These are phyloP conservation scores for Coemansia guatemalensis DNA, from an alignment of 192 early-diverging fungal genomes.

Conservation along the genomic window DNA sequence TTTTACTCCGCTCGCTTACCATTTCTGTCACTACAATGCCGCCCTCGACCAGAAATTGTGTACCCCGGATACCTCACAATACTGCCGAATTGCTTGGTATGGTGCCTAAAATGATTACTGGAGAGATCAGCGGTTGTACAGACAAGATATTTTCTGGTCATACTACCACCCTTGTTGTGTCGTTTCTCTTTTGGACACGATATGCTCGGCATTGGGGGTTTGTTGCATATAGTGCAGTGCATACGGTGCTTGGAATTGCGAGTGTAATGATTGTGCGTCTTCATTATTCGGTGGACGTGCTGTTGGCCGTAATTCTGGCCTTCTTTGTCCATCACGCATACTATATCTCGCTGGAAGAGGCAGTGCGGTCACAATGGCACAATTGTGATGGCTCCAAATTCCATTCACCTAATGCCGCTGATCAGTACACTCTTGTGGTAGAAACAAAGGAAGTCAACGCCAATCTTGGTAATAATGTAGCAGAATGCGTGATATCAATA, in stretches of 20 bases:
- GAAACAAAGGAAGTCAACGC: too few relatives aligned
- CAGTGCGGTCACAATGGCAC: conserved; percentile 14
- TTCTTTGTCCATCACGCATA: conserved; percentile 59
- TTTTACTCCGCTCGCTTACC: conserved; percentile 56
- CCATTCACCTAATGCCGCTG: too few relatives aligned
- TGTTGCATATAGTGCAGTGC: conserved; percentile 41
- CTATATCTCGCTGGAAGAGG: conserved; percentile 44
- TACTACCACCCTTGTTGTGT: conserved; percentile 52
- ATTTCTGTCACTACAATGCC: conserved; percentile 61
- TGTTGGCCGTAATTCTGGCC: conserved; percentile 57
- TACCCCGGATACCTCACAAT: conserved; percentile 13
- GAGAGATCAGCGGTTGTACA: conserved; percentile 52
- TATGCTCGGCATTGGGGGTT: conserved; percentile 53
- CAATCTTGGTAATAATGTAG: too few relatives aligned
- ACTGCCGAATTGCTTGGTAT: conserved; percentile 10
- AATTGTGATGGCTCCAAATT: neutral
- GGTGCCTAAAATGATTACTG: conserved; percentile 32
- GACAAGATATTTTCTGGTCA: conserved; percentile 66
- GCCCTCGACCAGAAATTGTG: conserved; percentile 29
- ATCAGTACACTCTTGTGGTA: too few relatives aligned
- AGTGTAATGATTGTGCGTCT: conserved; percentile 55
- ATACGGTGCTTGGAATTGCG: conserved; percentile 44
- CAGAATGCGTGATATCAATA: too few relatives aligned
- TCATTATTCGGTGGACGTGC: conserved; percentile 62
- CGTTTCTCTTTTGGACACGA: conserved; percentile 55